Percentiles rank a stretch among this genome's conserved stretches.
phyloP scores from a whole-genome alignment of 2,329 filamentous ascomycete genomes.

The Sporothrix brunneoviolacea region DNA sequence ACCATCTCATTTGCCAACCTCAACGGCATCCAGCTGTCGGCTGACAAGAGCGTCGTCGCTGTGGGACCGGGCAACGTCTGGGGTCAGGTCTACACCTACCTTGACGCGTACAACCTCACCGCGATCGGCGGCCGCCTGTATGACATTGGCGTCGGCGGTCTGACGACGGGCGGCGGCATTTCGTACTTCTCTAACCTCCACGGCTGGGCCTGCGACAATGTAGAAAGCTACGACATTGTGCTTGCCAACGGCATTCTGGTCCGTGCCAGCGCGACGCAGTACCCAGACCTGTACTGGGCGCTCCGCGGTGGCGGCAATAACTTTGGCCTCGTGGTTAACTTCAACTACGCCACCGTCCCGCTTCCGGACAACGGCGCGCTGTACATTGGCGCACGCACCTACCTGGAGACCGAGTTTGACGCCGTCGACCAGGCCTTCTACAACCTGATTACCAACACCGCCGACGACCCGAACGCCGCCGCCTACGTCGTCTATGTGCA shows the following conservation, averaged over 20 bases:
- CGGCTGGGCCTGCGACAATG: conserved; percentile 42
- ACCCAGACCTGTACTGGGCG: conserved; percentile 36
- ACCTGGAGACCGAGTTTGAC: conserved; percentile 17
- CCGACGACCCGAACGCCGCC: neutral
- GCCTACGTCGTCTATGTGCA: neutral
- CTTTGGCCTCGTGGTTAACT: conserved; percentile 37
- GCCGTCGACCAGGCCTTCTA: conserved; percentile 18
- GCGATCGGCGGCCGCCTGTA: conserved; percentile 57
- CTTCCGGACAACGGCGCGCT: neutral
- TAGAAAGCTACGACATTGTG: conserved; percentile 34
- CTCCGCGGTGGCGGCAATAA: conserved; percentile 34
- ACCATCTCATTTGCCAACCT: conserved; percentile 49
- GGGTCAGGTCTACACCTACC: conserved; percentile 46
- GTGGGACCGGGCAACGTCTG: conserved; percentile 47
- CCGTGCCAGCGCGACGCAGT: conserved; percentile 34
- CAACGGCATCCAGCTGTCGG: conserved; percentile 41
- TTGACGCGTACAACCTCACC: conserved; percentile 43
- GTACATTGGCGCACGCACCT: conserved; percentile 5
- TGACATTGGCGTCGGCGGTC: conserved; percentile 55
- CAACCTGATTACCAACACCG: neutral
- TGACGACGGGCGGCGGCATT: conserved; percentile 53
- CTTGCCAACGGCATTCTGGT: conserved; percentile 32
- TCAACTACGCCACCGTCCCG: conserved; percentile 20
- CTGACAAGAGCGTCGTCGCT: conserved; percentile 35
- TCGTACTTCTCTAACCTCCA: conserved; percentile 48